Base-by-base conservation (phyloP, 345 rosid species). In the rapeseed (Brassica napus) region DNA sequence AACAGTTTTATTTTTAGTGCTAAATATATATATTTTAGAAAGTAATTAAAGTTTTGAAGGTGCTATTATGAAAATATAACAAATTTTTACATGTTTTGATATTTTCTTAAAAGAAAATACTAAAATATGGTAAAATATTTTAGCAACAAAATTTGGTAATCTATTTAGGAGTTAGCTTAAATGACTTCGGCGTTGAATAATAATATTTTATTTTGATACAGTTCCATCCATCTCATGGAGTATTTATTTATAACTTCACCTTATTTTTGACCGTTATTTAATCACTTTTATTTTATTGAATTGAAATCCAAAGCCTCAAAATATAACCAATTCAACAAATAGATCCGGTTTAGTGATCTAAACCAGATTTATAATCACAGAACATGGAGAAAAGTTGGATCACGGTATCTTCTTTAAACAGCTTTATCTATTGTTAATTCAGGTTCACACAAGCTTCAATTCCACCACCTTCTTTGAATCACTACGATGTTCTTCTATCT, bases 391-490 rank as follows among this genome's bases (percentile, higher is more conserved):
- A 60, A 60, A 11, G 82, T 49, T 79, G 74, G 64, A 61, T 61
- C 52, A 76, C 69, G 31, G 67, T 67, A 39, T 82, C 78, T 72
- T 68, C 2, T 65, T 82, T 78, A 34, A 77, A 77, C 47, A 68
- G 23, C 18, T 28, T 72, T 69, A 86, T 84, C 55, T 86, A 28
- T 86, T 71, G 77, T 74, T 80, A 79, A 21, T 75, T 67, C 37
- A 84, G 31, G 44, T 77, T 82, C 63, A 86, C 81, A 75, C 63
- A 68, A 12, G 77, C 85, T 77, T 86, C 86, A 2, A 79, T 77
- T 9, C 82, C 86, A 55, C 69, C 79, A 8, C 60, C 78, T 66
- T 79, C 77, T 44, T 70, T 80, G 65, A 70, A 88, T 84, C 7
- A 82, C 76, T 44, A 88, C 70, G 23, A 83, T 76, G 71, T 90